These are phyloP conservation scores for Glycyrrhiza uralensis DNA, from an alignment of 306 rosid genomes.

Conservation along the genomic window DNA sequence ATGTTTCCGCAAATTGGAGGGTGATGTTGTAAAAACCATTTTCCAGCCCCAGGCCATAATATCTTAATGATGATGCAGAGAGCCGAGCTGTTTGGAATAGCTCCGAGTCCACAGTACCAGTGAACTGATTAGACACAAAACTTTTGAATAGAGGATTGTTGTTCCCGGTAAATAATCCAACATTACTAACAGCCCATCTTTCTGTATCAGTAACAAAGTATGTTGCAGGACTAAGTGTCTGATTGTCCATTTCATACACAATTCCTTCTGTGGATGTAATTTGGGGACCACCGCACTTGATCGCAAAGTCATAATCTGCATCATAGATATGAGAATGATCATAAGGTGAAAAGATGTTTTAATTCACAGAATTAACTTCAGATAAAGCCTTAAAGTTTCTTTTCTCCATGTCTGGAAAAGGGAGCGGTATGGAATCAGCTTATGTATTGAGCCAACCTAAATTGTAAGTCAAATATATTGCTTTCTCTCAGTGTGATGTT, in stretches of 20 bases:
- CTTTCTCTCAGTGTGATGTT: no score
- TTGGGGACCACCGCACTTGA: slow-evolving; percentile 68
- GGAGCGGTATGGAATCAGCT: no score
- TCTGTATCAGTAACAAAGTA: slow-evolving; percentile 50
- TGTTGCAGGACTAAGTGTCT: slow-evolving; percentile 63
- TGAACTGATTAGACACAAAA: slow-evolving; percentile 38
- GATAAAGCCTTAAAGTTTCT: not conserved
- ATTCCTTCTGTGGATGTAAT: slow-evolving; percentile 33
- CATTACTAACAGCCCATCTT: slow-evolving; percentile 76
- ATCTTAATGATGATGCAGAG: slow-evolving; percentile 79
- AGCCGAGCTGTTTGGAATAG: slow-evolving; percentile 66
- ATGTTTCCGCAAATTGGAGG: slow-evolving; percentile 65
- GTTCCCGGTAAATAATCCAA: slow-evolving; percentile 46
- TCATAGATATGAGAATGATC: not conserved
- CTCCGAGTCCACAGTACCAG: slow-evolving; percentile 42
- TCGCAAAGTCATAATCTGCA: slow-evolving; percentile 60
- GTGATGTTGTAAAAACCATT: slow-evolving; percentile 62
- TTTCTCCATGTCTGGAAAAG: no score
- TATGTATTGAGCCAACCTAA: no score
- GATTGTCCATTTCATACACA: slow-evolving; percentile 48
- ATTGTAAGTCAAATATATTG: no score
- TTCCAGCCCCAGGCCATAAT: slow-evolving; percentile 70
- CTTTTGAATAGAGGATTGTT: slow-evolving; percentile 23
- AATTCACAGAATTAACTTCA: not conserved
- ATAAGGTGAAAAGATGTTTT: not conserved